Percentiles rank a stretch among this genome's conserved stretches.
These are phyloP conservation scores for Rhytidiadelphus loreus DNA, from an alignment of 225 moss, liverwort and hornwort genomes.

Conservation along the genomic window DNA sequence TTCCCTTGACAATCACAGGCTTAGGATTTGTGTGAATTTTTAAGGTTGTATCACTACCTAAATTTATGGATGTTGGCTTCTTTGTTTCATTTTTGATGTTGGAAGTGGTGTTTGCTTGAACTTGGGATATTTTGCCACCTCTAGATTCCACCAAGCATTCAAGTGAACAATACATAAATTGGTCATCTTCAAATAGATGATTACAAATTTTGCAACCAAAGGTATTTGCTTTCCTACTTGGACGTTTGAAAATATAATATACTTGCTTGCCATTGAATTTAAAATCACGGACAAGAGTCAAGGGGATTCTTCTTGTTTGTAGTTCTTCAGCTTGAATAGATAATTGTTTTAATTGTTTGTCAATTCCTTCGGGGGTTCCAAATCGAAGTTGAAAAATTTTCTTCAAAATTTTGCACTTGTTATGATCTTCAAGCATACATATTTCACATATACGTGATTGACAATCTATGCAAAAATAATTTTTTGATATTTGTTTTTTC, in stretches of 20 bases:
- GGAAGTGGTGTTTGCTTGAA: neutral
- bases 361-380: neutral
- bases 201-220: neutral
- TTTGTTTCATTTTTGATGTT: neutral
- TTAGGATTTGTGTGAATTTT: neutral
- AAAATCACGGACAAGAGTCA: neutral
- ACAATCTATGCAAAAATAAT: neutral
- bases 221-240: neutral
- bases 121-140: neutral
- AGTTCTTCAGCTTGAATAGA: neutral
- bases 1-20: too few species aligned
- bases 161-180: neutral
- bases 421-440: neutral
- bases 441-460: neutral
- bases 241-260: neutral
- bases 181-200: neutral
- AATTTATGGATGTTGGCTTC: neutral
- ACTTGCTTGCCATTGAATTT: neutral
- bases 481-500: neutral
- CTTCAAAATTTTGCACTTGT: neutral
- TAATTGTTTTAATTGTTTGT: neutral
- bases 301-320: accelerated
- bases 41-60: too few species aligned
- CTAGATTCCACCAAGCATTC: neutral
- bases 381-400: neutral